These are phyloP conservation scores for Exophiala phaeomuriformis DNA, from an alignment of 2,329 filamentous ascomycete species.

Conservation along the genomic window DNA sequence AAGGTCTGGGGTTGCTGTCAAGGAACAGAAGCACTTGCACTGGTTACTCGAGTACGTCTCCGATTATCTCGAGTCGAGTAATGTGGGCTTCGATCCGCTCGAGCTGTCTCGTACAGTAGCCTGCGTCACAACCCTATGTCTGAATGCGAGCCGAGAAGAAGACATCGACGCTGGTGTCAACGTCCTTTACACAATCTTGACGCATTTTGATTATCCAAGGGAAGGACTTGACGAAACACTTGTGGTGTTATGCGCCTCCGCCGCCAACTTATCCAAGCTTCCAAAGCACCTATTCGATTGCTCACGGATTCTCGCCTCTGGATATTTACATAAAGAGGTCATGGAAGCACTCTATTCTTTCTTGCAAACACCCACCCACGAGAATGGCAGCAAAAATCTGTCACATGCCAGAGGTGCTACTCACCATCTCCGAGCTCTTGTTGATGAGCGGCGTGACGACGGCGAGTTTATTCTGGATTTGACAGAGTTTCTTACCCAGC, in stretches of 20 bases:
- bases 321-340: conserved; percentile 10
- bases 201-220: conserved; percentile 18
- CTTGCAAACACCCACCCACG: conserved; percentile 10
- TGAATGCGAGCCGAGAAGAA: conserved; percentile 16
- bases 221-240: conserved; percentile 18
- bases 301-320: conserved; percentile 14
- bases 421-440: conserved; percentile 13
- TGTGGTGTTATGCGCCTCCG: conserved; percentile 22
- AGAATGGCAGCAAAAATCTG: conserved; percentile 16
- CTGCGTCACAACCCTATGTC: conserved; percentile 16
- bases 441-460: conserved; percentile 10
- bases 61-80: conserved; percentile 21
- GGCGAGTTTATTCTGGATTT: conserved; percentile 16
- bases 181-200: conserved; percentile 16
- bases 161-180: conserved; percentile 22
- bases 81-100: conserved; percentile 9
- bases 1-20: conserved; percentile 4
- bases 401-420: conserved; percentile 20
- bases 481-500: conserved; percentile 10
- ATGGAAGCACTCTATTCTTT: conserved; percentile 19
- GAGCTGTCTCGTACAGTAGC: conserved; percentile 16
- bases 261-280: conserved; percentile 15
- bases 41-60: conserved; percentile 22
- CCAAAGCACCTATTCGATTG: conserved; percentile 19
- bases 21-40: conserved; percentile 19